Percentiles rank a stretch among this genome's conserved stretches.
phyloP scores from a whole-genome alignment of 2,329 filamentous ascomycete species.

The Leptographium lundbergii region DNA sequence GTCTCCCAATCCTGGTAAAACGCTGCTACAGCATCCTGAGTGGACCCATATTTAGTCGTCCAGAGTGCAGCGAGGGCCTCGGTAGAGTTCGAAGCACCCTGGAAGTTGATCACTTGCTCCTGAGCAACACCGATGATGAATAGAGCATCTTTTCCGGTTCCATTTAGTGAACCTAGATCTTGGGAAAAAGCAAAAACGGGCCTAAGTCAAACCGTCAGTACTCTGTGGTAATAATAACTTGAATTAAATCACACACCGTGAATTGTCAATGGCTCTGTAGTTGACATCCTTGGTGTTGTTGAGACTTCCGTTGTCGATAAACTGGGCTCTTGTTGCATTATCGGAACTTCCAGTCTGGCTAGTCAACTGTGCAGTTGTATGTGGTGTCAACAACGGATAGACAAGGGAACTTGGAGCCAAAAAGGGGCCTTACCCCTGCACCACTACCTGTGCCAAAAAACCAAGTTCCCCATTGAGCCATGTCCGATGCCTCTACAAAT shows the following conservation, averaged over 20 bases:
- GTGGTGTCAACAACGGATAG: too few species aligned
- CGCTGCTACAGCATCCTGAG: slow-evolving; percentile 52
- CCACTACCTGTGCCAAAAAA: slow-evolving; percentile 57
- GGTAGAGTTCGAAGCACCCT: slow-evolving; percentile 51
- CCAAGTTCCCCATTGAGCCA: slow-evolving; percentile 71
- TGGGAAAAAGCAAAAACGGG: slow-evolving; percentile 72
- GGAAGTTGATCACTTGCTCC: slow-evolving; percentile 63
- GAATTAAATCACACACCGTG: slow-evolving; percentile 26
- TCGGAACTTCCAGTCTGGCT: slow-evolving; percentile 57
- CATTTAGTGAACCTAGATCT: slow-evolving; percentile 36
- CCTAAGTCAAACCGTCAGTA: slow-evolving; percentile 23
- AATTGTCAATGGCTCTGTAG: slow-evolving; percentile 55
- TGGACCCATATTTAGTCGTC: slow-evolving; percentile 56
- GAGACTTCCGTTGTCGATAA: slow-evolving; percentile 49
- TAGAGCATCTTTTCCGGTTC: slow-evolving; percentile 31
- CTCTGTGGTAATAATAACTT: not conserved
- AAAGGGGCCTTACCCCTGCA: slow-evolving; percentile 23
- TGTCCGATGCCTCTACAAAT: slow-evolving; percentile 56
- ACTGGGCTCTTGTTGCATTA: slow-evolving; percentile 49
- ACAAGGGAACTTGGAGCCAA: not conserved
- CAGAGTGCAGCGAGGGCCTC: slow-evolving; percentile 59
- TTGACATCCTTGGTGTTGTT: slow-evolving; percentile 49
- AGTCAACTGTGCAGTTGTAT: slow-evolving; percentile 33
- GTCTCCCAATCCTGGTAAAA: slow-evolving; percentile 64
- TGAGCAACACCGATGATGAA: slow-evolving; percentile 72